Evolutionary conservation across 768 basidiomycete species (phyloP).

Genomic region (Agrocybe pediades): DNA sequence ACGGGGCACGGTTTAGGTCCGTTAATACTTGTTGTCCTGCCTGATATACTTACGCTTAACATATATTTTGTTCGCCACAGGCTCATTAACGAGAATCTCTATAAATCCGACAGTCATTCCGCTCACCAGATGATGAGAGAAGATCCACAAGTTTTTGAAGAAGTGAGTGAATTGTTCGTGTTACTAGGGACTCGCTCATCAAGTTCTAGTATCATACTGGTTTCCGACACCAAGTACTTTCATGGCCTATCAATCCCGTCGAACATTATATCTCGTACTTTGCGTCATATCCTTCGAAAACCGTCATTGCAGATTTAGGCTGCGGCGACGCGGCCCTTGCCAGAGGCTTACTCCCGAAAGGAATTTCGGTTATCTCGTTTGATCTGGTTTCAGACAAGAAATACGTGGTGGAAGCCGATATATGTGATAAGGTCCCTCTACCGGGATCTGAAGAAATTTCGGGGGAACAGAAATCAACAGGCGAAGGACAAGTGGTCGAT

Average conservation of each 20-base stretch:
- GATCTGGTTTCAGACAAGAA: conserved; percentile 75
- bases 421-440: conserved; percentile 75
- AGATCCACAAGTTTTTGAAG: conserved; percentile 79
- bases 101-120: conserved; percentile 79
- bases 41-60: background rate
- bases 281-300: conserved; percentile 60
- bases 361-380: conserved; percentile 72
- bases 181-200: background rate
- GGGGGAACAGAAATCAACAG: conserved; percentile 39
- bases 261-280: conserved; percentile 72
- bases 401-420: conserved; percentile 90
- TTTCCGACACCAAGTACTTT: conserved; percentile 87
- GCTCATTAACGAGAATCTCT: conserved; percentile 90
- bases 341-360: conserved; percentile 66
- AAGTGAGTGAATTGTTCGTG: conserved; percentile 48
- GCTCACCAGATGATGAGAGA: conserved; percentile 83
- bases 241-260: conserved; percentile 96
- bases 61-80: conserved; percentile 44
- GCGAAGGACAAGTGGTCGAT: conserved; percentile 81
- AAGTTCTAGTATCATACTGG: conserved; percentile 81
- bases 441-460: conserved; percentile 68
- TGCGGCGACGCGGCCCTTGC: conserved; percentile 95
- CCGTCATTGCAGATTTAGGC: conserved; percentile 89
- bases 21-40: conserved; percentile 17
- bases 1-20: conserved; percentile 88